phyloP scores from a whole-genome alignment of 176 grass and related monocot genomes.

The Oryza nivara region DNA sequence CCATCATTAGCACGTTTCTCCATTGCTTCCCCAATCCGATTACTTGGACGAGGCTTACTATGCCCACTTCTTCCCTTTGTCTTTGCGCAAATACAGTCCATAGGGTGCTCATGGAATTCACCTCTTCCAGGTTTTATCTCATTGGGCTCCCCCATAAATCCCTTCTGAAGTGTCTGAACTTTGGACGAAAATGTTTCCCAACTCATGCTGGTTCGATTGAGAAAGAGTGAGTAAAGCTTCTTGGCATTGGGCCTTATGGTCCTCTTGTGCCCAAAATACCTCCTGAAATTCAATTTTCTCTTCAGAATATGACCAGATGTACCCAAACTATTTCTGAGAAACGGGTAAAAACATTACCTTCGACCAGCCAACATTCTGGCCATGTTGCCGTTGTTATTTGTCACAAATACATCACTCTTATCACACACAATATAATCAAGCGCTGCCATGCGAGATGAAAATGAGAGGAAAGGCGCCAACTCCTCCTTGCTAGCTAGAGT shows the following conservation, averaged over 20 bases:
- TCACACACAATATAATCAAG: conserved; percentile 94
- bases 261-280: conserved; percentile 96
- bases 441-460: conserved; percentile 96
- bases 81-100: conserved; percentile 79
- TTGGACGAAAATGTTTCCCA: conserved; percentile 90
- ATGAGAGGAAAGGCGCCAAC: conserved; percentile 63
- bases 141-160: conserved; percentile 93
- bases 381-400: conserved; percentile 99
- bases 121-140: conserved; percentile 87
- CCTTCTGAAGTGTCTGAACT: conserved; percentile 68
- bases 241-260: conserved; percentile 94
- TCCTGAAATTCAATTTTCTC: conserved; percentile 60
- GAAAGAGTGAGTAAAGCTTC: conserved; percentile 83
- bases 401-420: conserved; percentile 76
- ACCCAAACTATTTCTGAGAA: neutral
- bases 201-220: conserved; percentile 71
- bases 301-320: conserved; percentile 42
- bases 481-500: conserved; percentile 79
- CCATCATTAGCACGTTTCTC: conserved; percentile 50
- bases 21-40: conserved; percentile 24
- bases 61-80: conserved; percentile 31
- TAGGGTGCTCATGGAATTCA: conserved; percentile 92
- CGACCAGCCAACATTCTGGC: conserved; percentile 91
- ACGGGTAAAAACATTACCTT: conserved; percentile 58
- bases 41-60: conserved; percentile 34